A percentile compares a stretch with the other conserved stretches of the same genome.
These are phyloP conservation scores for Juglanconis sp. DNA, from an alignment of 2,329 filamentous ascomycete genomes.

Conservation along the genomic window DNA sequence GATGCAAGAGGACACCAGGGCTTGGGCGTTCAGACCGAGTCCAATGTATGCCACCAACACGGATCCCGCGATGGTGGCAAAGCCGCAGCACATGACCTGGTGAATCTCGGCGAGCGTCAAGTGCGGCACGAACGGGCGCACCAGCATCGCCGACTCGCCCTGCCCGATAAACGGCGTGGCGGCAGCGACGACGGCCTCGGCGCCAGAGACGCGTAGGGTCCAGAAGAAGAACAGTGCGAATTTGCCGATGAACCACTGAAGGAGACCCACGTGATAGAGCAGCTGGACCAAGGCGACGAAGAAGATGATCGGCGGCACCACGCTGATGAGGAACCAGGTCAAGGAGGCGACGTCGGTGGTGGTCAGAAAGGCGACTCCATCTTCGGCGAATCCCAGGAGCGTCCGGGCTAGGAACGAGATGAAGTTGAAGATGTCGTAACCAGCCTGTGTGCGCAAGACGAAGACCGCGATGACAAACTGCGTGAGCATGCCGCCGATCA, in stretches of 20 bases:
- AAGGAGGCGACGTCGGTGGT: conserved; percentile 37
- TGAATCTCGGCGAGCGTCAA: conserved; percentile 86
- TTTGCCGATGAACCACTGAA: conserved; percentile 89
- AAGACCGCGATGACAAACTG: conserved; percentile 90
- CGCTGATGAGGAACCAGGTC: conserved; percentile 70
- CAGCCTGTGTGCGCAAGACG: conserved; percentile 74
- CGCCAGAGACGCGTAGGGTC: conserved; percentile 80
- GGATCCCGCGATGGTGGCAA: conserved; percentile 87
- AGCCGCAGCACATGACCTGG: conserved; percentile 89
- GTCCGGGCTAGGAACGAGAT: conserved; percentile 71
- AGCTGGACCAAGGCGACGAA: conserved; percentile 91
- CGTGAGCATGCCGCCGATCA: conserved; percentile 83
- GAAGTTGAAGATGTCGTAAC: conserved; percentile 90
- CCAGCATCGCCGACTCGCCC: conserved; percentile 90
- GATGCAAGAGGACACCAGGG: conserved; percentile 84
- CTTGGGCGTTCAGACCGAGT: conserved; percentile 79
- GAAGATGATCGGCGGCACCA: conserved; percentile 92
- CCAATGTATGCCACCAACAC: conserved; percentile 83
- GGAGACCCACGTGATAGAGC: conserved; percentile 72
- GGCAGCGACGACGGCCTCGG: conserved; percentile 86
- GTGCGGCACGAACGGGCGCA: conserved; percentile 80
- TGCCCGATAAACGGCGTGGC: conserved; percentile 93
- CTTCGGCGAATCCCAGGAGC: conserved; percentile 70
- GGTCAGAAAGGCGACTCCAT: conserved; percentile 74
- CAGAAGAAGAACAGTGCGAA: conserved; percentile 91